A percentile compares a stretch with the other conserved stretches of the same genome.
These are phyloP conservation scores for Phialophora tarda DNA, from an alignment of 2,329 filamentous ascomycete species.

Conservation along the genomic window DNA sequence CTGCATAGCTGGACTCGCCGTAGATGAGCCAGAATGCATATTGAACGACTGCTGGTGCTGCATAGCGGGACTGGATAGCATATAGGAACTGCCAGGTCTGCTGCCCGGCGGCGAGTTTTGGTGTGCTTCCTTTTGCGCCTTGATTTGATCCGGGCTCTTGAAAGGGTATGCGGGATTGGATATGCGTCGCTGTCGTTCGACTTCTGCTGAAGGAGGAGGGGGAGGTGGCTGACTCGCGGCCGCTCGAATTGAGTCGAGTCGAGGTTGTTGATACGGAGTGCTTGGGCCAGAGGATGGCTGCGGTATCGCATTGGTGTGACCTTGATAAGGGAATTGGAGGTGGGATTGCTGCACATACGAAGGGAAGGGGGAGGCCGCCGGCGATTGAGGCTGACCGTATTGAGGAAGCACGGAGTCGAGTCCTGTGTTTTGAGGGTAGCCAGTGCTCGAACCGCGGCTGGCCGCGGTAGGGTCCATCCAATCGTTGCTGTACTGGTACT, in stretches of 20 bases:
- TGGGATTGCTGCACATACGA: constrained; percentile 33
- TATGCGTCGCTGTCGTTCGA: constrained; percentile 38
- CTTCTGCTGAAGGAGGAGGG: constrained; percentile 37
- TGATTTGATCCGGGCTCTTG: constrained; percentile 41
- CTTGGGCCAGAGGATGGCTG: constrained; percentile 8
- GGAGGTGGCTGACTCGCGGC: constrained; percentile 35
- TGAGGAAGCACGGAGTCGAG: constrained; percentile 28
- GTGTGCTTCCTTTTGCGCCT: constrained; percentile 39
- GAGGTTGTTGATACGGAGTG: constrained; percentile 27
- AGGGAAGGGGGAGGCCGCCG: constrained; percentile 23
- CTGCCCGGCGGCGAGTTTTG: constrained; percentile 38
- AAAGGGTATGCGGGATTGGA: constrained; percentile 41
- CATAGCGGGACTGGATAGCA: constrained; percentile 36
- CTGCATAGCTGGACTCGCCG: constrained; percentile 21
- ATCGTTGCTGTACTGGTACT: constrained; percentile 36
- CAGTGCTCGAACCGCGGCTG: constrained; percentile 20
- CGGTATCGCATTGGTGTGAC: constrained; percentile 4
- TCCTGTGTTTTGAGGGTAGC: constrained; percentile 20
- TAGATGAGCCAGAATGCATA: constrained; percentile 26
- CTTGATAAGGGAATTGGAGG: constrained; percentile 32
- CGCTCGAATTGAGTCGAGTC: constrained; percentile 35
- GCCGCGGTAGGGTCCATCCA: constrained; percentile 35
- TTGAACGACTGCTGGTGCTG: constrained; percentile 27
- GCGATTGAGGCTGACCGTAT: constrained; percentile 20
- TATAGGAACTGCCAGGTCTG: constrained; percentile 39